phyloP scores from a whole-genome alignment of 768 basidiomycete genomes.

The Ramaria rubella region DNA sequence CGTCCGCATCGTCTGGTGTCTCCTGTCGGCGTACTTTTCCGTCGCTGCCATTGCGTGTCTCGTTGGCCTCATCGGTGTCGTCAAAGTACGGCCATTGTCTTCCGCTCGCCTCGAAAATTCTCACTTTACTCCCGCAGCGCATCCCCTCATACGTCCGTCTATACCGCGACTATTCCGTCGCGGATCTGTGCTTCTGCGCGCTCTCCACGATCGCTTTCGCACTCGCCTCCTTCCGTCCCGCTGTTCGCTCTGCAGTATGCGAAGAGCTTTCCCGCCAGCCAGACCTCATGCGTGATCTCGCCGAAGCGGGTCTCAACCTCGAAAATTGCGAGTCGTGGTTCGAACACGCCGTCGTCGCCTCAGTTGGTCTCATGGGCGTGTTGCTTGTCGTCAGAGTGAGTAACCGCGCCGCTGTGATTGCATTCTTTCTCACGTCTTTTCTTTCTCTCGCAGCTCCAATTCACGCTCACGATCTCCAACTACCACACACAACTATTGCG shows the following conservation, averaged over 20 bases:
- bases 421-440: neutral
- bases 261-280: constrained; percentile 71
- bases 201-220: constrained; percentile 50
- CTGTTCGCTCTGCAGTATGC: constrained; percentile 56
- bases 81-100: constrained; percentile 43
- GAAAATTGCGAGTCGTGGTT: constrained; percentile 82
- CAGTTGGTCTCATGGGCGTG: constrained; percentile 52
- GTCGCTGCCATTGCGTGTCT: constrained; percentile 57
- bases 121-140: constrained; percentile 34
- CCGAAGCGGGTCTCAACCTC: constrained; percentile 64
- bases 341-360: constrained; percentile 54
- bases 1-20: constrained; percentile 48
- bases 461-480: constrained; percentile 64
- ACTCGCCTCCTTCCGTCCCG: constrained; percentile 50
- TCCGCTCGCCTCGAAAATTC: too few species aligned
- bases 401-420: constrained; percentile 7
- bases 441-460: constrained; percentile 50
- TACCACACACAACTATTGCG: constrained; percentile 53
- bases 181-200: constrained; percentile 66
- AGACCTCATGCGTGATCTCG: constrained; percentile 63
- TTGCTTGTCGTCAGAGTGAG: constrained; percentile 62
- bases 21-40: constrained; percentile 61
- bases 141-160: constrained; percentile 63
- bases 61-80: constrained; percentile 61
- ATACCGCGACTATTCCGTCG: constrained; percentile 77